Evolutionary conservation across 2,329 filamentous ascomycete genomes (phyloP).

Genomic region (Claviceps capensis): DNA sequence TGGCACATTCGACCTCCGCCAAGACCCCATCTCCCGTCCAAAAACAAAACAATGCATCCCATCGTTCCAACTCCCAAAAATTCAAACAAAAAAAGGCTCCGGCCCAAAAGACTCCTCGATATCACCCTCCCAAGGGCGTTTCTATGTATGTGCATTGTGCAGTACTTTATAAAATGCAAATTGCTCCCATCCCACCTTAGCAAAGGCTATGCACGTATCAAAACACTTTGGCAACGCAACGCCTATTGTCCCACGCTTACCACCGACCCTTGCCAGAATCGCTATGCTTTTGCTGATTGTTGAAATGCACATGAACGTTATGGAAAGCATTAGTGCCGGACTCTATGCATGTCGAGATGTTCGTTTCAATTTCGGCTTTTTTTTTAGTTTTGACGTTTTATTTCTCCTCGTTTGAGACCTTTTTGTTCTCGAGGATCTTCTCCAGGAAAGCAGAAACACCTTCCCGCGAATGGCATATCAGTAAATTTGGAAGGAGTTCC

Average conservation of each 20-base stretch:
- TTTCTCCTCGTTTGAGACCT: neutral
- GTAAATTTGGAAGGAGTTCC: neutral
- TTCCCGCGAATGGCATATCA: too few relatives aligned
- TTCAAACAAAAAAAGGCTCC: neutral
- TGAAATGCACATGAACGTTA: slow-evolving; percentile 4
- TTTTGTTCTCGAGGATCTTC: too few relatives aligned
- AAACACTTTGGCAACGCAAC: slow-evolving; percentile 23
- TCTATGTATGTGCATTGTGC: slow-evolving; percentile 6
- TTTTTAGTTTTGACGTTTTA: neutral
- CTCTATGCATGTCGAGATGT: neutral
- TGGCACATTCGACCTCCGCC: too few relatives aligned
- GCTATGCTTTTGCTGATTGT: slow-evolving; percentile 12
- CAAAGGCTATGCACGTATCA: slow-evolving; percentile 5
- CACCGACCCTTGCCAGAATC: slow-evolving; percentile 13
- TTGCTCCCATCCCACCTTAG: slow-evolving; percentile 6
- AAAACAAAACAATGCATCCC: neutral
- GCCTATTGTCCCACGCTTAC: slow-evolving; percentile 22
- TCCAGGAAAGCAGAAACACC: too few relatives aligned
- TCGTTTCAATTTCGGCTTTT: neutral
- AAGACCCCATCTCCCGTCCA: neutral
- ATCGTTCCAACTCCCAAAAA: neutral
- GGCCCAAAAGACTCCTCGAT: neutral
- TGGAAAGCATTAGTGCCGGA: neutral
- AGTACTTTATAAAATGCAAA: slow-evolving; percentile 15
- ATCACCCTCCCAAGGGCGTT: neutral